A percentile compares a stretch with the other conserved stretches of the same genome.
Evolutionary conservation across 768 basidiomycete genomes (phyloP).

Genomic region (Psilocybe subaeruginosa): DNA sequence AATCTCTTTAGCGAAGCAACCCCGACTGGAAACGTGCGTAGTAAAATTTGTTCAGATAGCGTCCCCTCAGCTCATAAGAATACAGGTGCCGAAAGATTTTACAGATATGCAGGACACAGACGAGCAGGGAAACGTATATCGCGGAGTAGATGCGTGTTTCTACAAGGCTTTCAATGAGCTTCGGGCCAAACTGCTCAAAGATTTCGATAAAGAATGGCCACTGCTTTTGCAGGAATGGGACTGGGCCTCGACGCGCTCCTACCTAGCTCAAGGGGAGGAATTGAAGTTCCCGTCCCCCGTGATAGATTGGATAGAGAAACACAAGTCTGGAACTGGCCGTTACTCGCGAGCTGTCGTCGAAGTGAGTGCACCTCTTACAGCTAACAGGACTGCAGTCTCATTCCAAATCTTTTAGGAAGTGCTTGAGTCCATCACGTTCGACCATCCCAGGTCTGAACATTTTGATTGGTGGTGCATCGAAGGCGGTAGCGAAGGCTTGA

Average conservation of each 20-base stretch:
- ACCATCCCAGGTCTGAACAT: slow-evolving; percentile 13
- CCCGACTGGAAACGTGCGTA: slow-evolving; percentile 1
- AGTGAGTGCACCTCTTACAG: slow-evolving; percentile 1
- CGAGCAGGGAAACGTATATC: slow-evolving; percentile 5
- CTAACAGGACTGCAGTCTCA: neutral
- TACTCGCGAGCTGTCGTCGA: slow-evolving; percentile 12
- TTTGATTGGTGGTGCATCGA: slow-evolving; percentile 21
- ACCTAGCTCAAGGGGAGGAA: slow-evolving; percentile 14
- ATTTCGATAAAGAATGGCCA: slow-evolving; percentile 24
- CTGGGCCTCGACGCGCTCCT: slow-evolving; percentile 23
- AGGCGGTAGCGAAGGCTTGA: slow-evolving; percentile 13
- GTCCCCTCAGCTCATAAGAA: neutral
- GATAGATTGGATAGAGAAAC: slow-evolving; percentile 18
- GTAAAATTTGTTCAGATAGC: neutral
- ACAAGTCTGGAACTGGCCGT: slow-evolving; percentile 15
- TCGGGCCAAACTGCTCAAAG: slow-evolving; percentile 6
- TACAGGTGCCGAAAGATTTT: slow-evolving; percentile 10
- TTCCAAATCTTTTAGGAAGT: slow-evolving; percentile 9
- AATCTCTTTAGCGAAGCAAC: slow-evolving; percentile 15
- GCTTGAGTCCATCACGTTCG: slow-evolving; percentile 15
- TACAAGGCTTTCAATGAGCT: slow-evolving; percentile 14
- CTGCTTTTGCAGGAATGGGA: slow-evolving; percentile 23
- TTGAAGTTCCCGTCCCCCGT: slow-evolving; percentile 12
- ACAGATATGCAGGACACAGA: slow-evolving; percentile 9
- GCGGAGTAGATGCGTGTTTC: slow-evolving; percentile 18